Evolutionary conservation across 2,329 filamentous ascomycete genomes (phyloP).

Genomic region (Akanthomyces lecanii): DNA sequence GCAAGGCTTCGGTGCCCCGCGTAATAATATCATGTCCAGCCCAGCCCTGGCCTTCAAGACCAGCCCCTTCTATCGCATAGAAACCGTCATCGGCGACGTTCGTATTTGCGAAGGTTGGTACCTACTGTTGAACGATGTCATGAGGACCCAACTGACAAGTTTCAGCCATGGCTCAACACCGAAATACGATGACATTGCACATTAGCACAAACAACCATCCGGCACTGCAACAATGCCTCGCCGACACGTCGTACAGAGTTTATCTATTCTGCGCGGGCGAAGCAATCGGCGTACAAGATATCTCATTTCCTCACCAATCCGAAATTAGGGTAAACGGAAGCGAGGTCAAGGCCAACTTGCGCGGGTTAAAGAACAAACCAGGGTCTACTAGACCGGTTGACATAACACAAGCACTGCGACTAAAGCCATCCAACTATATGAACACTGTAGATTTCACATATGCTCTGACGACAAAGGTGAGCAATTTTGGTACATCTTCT

Average conservation of each 20-base stretch:
- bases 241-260: constrained; percentile 61
- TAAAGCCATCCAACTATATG: constrained; percentile 60
- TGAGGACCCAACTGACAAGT: constrained; percentile 26
- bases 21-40: constrained; percentile 20
- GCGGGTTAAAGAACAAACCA: constrained; percentile 92
- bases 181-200: constrained; percentile 43
- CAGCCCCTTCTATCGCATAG: constrained; percentile 80
- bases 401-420: constrained; percentile 71
- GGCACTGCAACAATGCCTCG: constrained; percentile 50
- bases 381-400: constrained; percentile 92
- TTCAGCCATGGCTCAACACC: constrained; percentile 54
- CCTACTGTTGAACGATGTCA: neutral
- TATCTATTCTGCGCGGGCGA: constrained; percentile 81
- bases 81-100: constrained; percentile 59
- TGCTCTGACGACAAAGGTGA: constrained; percentile 81
- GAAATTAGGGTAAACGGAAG: constrained; percentile 87
- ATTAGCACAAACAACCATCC: constrained; percentile 49
- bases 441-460: constrained; percentile 87
- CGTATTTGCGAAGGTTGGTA: constrained; percentile 67
- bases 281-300: constrained; percentile 61
- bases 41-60: constrained; percentile 48
- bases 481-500: constrained; percentile 26
- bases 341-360: constrained; percentile 87
- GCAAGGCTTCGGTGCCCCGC: constrained; percentile 13
- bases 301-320: constrained; percentile 86